Percentiles rank a stretch among this genome's conserved stretches.
Evolutionary conservation across 345 rosid genomes (phyloP).

Genomic region (Linum tenue): DNA sequence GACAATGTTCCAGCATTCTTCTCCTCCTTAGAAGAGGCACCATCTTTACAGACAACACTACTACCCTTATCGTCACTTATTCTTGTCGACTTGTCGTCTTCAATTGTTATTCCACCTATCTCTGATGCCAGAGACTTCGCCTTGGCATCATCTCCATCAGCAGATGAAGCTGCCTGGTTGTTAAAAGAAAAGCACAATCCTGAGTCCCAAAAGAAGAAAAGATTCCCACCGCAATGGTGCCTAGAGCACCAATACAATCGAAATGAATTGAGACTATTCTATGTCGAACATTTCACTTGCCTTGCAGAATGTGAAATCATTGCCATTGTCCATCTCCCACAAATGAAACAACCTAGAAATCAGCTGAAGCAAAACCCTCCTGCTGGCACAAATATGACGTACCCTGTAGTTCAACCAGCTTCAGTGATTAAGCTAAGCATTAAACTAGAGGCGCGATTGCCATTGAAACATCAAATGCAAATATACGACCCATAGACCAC

Average conservation of each 20-base stretch:
- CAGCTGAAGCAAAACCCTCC: background rate
- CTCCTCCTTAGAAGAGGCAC: conserved; percentile 21
- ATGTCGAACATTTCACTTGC: conserved; percentile 20
- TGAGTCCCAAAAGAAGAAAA: background rate
- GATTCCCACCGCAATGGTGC: background rate
- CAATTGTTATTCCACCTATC: conserved; percentile 22
- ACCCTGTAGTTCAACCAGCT: too few species aligned
- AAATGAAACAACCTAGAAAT: conserved; percentile 1
- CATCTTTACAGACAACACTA: background rate
- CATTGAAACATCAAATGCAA: too few species aligned
- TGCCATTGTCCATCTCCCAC: conserved; percentile 28
- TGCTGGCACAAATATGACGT: too few species aligned
- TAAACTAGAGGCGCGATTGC: too few species aligned
- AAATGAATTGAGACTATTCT: background rate
- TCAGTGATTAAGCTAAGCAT: too few species aligned
- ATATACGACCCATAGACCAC: too few species aligned
- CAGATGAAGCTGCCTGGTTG: conserved; percentile 30
- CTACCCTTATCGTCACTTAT: conserved; percentile 19
- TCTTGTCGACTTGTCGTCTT: conserved; percentile 20
- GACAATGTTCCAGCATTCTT: conserved; percentile 56
- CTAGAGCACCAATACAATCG: background rate
- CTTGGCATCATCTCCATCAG: conserved; percentile 20
- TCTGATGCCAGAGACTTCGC: conserved; percentile 33
- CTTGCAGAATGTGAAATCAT: conserved; percentile 63
- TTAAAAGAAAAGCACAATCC: background rate